Evolutionary conservation across 805 yeast species (phyloP).

Genomic region (Candida taoyuanica): DNA sequence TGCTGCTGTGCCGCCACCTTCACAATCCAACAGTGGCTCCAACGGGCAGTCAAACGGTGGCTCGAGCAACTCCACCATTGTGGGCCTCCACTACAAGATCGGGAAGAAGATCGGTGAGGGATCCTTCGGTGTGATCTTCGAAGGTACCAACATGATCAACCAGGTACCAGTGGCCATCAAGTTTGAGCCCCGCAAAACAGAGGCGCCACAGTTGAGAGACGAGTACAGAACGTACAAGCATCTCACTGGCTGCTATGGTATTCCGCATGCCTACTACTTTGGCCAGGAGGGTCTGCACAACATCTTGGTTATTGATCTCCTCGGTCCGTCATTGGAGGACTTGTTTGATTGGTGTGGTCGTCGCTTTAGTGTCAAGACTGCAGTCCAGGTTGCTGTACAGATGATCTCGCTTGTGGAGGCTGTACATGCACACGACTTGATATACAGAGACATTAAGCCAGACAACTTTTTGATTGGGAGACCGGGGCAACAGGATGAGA

Average conservation of each 20-base stretch:
- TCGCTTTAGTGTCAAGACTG: slow-evolving; percentile 64
- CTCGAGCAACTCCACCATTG: slow-evolving; percentile 29
- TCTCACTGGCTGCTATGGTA: slow-evolving; percentile 62
- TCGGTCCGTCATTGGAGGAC: slow-evolving; percentile 81
- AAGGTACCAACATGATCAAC: slow-evolving; percentile 69
- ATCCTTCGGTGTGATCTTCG: slow-evolving; percentile 80
- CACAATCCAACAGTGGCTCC: slow-evolving; percentile 7
- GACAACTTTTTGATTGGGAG: slow-evolving; percentile 74
- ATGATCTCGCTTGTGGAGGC: slow-evolving; percentile 70
- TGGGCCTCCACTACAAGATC: slow-evolving; percentile 62
- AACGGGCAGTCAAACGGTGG: slow-evolving; percentile 6
- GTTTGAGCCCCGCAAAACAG: slow-evolving; percentile 75
- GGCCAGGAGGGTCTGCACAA: slow-evolving; percentile 85
- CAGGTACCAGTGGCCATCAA: slow-evolving; percentile 67
- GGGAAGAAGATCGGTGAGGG: slow-evolving; percentile 88
- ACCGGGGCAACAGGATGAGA: slow-evolving; percentile 55
- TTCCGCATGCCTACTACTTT: slow-evolving; percentile 80
- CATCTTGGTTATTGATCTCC: slow-evolving; percentile 67
- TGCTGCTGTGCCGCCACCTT: slow-evolving; percentile 6
- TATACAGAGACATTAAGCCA: slow-evolving; percentile 79
- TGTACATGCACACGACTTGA: slow-evolving; percentile 71
- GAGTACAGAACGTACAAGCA: slow-evolving; percentile 77
- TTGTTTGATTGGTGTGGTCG: slow-evolving; percentile 87
- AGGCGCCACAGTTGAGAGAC: slow-evolving; percentile 79
- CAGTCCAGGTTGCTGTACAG: slow-evolving; percentile 69